Evolutionary conservation across 2,329 filamentous ascomycete species (phyloP).

Genomic region (Penicillium sp.): DNA sequence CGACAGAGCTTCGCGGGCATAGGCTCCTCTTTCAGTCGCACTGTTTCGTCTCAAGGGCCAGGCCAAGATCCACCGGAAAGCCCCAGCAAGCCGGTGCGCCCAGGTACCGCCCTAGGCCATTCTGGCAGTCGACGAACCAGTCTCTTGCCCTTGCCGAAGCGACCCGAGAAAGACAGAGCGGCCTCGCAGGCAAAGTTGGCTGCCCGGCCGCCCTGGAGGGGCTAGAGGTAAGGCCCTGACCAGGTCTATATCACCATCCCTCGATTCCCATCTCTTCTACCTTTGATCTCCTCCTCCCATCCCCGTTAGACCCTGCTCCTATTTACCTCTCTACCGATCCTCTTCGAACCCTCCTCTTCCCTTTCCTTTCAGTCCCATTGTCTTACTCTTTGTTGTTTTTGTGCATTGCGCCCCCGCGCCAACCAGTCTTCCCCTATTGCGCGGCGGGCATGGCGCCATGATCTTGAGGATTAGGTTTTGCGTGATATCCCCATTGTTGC

Average conservation of each 20-base stretch:
- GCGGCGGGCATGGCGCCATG: conserved; percentile 9
- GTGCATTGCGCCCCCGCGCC: conserved; percentile 13
- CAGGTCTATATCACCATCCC: not conserved
- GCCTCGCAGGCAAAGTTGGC: conserved; percentile 30
- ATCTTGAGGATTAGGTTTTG: conserved; percentile 27
- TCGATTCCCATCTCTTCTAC: not conserved
- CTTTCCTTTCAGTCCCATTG: conserved; percentile 12
- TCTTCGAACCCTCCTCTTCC: not conserved
- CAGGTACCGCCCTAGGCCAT: conserved; percentile 45
- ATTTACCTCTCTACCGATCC: not conserved
- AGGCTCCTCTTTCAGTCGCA: conserved; percentile 30
- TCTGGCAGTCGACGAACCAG: conserved; percentile 41
- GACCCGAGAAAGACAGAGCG: conserved; percentile 34
- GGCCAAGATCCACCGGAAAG: conserved; percentile 24
- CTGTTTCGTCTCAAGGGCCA: conserved; percentile 25
- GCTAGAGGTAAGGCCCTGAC: not conserved
- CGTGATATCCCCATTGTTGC: conserved; percentile 33
- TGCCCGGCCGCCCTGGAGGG: conserved; percentile 41
- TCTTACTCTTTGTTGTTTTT: conserved; percentile 14
- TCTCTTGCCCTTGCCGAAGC: conserved; percentile 43
- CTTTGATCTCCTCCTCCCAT: not conserved
- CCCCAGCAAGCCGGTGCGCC: conserved; percentile 36
- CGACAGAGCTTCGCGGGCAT: conserved; percentile 43
- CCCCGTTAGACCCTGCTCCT: not conserved
- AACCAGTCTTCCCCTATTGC: not conserved